phyloP scores from a whole-genome alignment of 106 monocot species.

The Allium sativum region DNA sequence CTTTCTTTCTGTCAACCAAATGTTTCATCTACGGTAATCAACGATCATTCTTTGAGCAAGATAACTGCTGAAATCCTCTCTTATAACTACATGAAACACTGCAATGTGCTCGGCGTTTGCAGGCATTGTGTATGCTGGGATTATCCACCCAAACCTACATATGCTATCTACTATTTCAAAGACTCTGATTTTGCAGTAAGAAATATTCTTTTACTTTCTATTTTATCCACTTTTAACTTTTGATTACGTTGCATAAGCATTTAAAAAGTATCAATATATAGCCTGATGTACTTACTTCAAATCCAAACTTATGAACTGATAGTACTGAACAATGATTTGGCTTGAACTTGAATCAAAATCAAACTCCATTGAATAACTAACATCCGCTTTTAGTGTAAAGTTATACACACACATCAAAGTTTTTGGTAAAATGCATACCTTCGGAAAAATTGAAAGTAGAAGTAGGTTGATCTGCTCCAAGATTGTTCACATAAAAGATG shows the following conservation, averaged over 20 bases:
- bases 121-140: constrained; percentile 95
- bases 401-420: not conserved
- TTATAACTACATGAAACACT: constrained; percentile 64
- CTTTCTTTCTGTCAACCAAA: constrained; percentile 35
- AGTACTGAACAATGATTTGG: constrained; percentile 89
- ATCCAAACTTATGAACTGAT: constrained; percentile 83
- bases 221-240: no score
- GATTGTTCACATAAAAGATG: constrained; percentile 84
- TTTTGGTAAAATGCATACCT: constrained; percentile 24
- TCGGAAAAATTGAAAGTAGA: constrained; percentile 88
- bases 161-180: constrained; percentile 60
- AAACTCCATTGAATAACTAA: not conserved
- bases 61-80: constrained; percentile 79
- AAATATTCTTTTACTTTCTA: no score
- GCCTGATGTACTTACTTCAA: constrained; percentile 35
- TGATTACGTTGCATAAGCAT: no score
- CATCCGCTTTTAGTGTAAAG: not conserved
- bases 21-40: constrained; percentile 37
- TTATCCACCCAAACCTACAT: constrained; percentile 68
- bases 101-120: constrained; percentile 55
- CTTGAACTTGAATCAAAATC: constrained; percentile 43
- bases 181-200: constrained; percentile 22
- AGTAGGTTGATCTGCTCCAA: constrained; percentile 87
- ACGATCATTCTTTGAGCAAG: constrained; percentile 56
- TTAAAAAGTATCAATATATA: no score